Conservation (phyloP, 139 green algal species). For the Spirogloea muscicola region DNA sequence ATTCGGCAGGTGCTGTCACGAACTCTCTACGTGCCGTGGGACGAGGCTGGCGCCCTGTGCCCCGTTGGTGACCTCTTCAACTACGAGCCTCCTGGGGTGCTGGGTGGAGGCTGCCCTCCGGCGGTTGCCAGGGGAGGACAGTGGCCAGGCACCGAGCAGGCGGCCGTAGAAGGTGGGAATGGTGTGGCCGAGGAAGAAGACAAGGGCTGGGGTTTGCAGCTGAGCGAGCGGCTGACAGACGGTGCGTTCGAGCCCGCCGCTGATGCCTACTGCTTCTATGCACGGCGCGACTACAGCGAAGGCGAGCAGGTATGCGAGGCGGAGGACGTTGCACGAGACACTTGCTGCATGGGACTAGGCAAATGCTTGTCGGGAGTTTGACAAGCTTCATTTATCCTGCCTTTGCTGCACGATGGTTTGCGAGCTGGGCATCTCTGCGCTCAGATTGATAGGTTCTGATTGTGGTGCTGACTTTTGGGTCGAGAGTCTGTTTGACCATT, state of each 20-base stretch:
- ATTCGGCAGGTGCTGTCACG: slow-evolving; percentile 59
- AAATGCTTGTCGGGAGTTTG: no score
- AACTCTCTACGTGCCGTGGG: slow-evolving; percentile 69
- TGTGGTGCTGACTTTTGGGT: no score
- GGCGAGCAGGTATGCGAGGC: slow-evolving; percentile 47
- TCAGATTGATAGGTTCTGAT: no score
- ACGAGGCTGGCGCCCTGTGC: slow-evolving; percentile 67
- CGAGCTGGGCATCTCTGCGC: no score
- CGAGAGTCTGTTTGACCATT: no score
- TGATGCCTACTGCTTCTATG: slow-evolving; percentile 22
- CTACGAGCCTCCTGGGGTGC: slow-evolving; percentile 65
- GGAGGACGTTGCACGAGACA: no score
- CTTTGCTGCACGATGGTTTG: no score
- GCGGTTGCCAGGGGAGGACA: neutral
- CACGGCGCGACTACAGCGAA: slow-evolving; percentile 10
- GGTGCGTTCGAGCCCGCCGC: slow-evolving; percentile 15
- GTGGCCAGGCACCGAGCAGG: neutral
- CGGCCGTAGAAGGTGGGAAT: no score
- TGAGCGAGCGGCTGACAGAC: slow-evolving; percentile 18
- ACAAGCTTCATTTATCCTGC: no score
- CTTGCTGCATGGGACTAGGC: no score
- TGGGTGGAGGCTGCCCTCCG: slow-evolving; percentile 51
- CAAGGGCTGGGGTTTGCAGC: slow-evolving; percentile 12
- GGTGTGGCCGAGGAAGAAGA: slow-evolving; percentile 7
- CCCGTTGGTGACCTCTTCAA: slow-evolving; percentile 86